Evolutionary conservation across 2,329 filamentous ascomycete species (phyloP), one percentile per base, ranked within the genome.

Genomic region (Fusarium beomiforme): DNA sequence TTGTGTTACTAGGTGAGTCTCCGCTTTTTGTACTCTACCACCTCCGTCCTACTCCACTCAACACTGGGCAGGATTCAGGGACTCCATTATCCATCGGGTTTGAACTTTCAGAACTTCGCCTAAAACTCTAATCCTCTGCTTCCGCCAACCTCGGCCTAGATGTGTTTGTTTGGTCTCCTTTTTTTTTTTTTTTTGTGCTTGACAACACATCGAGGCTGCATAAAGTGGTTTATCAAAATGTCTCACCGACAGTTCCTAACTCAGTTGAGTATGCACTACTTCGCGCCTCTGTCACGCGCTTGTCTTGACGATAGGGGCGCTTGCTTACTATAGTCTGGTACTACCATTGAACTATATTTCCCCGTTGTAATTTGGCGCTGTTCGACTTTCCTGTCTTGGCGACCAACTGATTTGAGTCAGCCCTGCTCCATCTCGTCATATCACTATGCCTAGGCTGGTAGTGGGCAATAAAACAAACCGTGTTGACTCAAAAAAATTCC

Each of bases 51-150:
- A 51, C 63, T 36, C 57, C 61, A 64, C 59, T 34, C 31, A 55
- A 51, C 31, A 31, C n/a, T 46, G 58, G 41, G 12, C 54, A 49
- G 39, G 37, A 36, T 50, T 50, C 31, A 31, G 47, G 34, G 47
- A 36, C 31, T 50, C 31, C 47, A 12, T 24, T 24, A 24, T n/a
- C n/a, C 46, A 50, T 34, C n/a, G 46, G 46, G 46, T 34, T 34
- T 23, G 47, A 50, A 36, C 47, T 50, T 36, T 55, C 26, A 55
- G 51, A 63, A 49, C 62, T 73, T 75, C 70, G 73, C 67, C 63
- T 64, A 66, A 75, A 75, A 75, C 71, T 74, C 59, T 75, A 75
- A 74, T 59, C 60, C 53, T 55, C 33, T 56, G 43, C 54, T 37
- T 59, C 36, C 50, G 53, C 49, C 43, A 49, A 44, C 44, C 43